Evolutionary conservation across 768 basidiomycete species (phyloP).

Genomic region (Scleroderma citrinum): DNA sequence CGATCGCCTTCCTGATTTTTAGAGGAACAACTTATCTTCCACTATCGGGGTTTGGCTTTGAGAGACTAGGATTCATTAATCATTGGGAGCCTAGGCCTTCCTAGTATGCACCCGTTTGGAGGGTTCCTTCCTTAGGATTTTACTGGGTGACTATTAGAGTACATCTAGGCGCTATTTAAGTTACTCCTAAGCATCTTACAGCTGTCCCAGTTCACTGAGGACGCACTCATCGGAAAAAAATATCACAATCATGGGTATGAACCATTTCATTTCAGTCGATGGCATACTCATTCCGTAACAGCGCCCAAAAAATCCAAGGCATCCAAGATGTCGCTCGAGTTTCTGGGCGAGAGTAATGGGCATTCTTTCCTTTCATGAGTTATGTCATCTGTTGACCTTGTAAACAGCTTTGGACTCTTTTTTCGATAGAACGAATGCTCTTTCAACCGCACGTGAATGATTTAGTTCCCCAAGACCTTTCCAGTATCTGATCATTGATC

Average conservation of each 20-base stretch:
- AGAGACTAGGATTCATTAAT: too few relatives aligned
- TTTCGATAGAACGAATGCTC: constrained; percentile 96
- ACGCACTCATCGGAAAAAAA: too few relatives aligned
- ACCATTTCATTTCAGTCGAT: neutral
- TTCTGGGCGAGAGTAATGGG: constrained; percentile 83
- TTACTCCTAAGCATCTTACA: too few relatives aligned
- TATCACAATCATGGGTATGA: constrained; percentile 23
- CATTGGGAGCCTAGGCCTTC: too few relatives aligned
- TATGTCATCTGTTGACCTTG: constrained; percentile 12
- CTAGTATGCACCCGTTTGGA: too few relatives aligned
- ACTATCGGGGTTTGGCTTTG: too few relatives aligned
- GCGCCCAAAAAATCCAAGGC: constrained; percentile 82
- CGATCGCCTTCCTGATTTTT: too few relatives aligned
- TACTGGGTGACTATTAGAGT: too few relatives aligned
- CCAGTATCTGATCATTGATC: neutral
- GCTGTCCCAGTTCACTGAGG: too few relatives aligned
- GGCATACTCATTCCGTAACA: constrained; percentile 25
- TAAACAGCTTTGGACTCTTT: constrained; percentile 80
- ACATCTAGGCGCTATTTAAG: too few relatives aligned
- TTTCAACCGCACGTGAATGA: constrained; percentile 89
- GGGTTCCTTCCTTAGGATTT: too few relatives aligned
- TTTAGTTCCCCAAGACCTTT: neutral
- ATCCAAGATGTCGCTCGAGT: constrained; percentile 91
- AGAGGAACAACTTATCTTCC: too few relatives aligned
- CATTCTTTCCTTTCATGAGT: constrained; percentile 10